A percentile compares a stretch with the other conserved stretches of the same genome.
These are phyloP conservation scores for Acacia melanoxylon DNA, from an alignment of 306 rosid species.

Conservation along the genomic window DNA sequence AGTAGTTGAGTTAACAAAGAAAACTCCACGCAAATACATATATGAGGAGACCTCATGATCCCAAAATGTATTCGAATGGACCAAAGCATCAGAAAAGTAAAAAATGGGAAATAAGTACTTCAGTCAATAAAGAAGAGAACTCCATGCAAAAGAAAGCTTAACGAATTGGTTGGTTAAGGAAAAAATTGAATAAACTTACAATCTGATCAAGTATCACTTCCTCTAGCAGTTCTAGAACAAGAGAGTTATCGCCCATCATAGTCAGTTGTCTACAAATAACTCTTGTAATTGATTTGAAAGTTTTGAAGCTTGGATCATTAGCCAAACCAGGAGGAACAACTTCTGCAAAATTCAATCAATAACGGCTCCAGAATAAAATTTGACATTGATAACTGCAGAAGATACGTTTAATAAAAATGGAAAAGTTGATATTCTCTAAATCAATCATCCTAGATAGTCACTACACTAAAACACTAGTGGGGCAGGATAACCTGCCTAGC, in stretches of 20 bases:
- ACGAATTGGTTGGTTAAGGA: neutral
- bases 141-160: neutral
- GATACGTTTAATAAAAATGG: slow-evolving; percentile 4
- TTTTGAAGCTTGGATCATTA: slow-evolving; percentile 36
- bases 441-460: slow-evolving; percentile 24
- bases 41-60: neutral
- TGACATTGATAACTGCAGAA: slow-evolving; percentile 16
- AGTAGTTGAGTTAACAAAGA: neutral
- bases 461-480: neutral
- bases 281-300: slow-evolving; percentile 49
- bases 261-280: slow-evolving; percentile 50
- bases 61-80: neutral
- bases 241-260: slow-evolving; percentile 69
- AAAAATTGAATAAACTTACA: slow-evolving; percentile 45
- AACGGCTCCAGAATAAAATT: neutral
- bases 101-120: neutral
- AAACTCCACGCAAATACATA: neutral
- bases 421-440: neutral
- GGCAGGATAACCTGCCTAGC: slow-evolving; percentile 17
- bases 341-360: slow-evolving; percentile 42
- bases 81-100: neutral
- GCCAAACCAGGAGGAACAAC: slow-evolving; percentile 37
- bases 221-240: slow-evolving; percentile 60
- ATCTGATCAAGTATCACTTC: slow-evolving; percentile 55
- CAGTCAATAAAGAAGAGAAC: neutral